Conservation (phyloP, 164 flowering plant species). For the Sedum album region DNA sequence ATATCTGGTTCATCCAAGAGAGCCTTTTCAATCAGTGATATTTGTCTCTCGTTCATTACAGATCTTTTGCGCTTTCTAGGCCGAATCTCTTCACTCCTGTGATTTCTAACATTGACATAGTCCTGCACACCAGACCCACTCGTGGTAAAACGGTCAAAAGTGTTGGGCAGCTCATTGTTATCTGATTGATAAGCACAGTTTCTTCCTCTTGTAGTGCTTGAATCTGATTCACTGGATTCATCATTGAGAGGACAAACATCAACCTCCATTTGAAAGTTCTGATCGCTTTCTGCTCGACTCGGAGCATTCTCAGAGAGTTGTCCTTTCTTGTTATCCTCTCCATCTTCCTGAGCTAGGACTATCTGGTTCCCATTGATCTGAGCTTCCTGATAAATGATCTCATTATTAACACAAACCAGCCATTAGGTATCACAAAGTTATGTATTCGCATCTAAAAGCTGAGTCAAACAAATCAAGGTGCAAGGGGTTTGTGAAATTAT, state of each 20-base stretch:
- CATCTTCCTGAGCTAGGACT: constrained; percentile 22
- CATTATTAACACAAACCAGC: neutral
- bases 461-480: neutral
- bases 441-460: neutral
- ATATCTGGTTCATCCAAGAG: constrained; percentile 83
- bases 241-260: constrained; percentile 32
- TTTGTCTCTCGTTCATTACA: constrained; percentile 81
- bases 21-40: constrained; percentile 60
- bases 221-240: constrained; percentile 70
- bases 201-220: constrained; percentile 48
- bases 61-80: constrained; percentile 75
- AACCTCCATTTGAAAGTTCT: constrained; percentile 6
- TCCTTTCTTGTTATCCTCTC: constrained; percentile 16
- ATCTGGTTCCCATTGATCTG: constrained; percentile 32
- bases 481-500: neutral
- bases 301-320: constrained; percentile 40
- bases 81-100: constrained; percentile 49
- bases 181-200: constrained; percentile 30
- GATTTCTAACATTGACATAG: constrained; percentile 41
- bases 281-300: constrained; percentile 29
- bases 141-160: constrained; percentile 23
- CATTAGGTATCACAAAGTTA: neutral
- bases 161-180: constrained; percentile 25
- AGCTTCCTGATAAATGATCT: constrained; percentile 34
- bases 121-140: constrained; percentile 29